A percentile compares a stretch with the other conserved stretches of the same genome.
These are phyloP conservation scores for Vigna hirtella DNA, from an alignment of 306 rosid genomes.

Conservation along the genomic window DNA sequence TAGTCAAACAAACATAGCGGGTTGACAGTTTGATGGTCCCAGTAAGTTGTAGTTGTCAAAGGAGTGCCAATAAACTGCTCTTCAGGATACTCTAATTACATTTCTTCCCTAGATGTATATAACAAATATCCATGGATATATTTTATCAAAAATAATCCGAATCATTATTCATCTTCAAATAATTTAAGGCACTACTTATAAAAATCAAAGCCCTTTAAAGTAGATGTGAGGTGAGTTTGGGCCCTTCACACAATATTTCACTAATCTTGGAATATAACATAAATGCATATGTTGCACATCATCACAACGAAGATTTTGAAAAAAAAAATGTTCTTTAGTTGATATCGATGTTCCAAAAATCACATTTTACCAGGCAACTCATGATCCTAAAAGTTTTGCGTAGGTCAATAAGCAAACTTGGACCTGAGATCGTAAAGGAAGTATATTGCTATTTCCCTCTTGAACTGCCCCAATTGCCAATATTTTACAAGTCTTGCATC, in stretches of 20 bases:
- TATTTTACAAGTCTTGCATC: neutral
- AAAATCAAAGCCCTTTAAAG: neutral
- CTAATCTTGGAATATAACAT: neutral
- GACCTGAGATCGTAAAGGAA: neutral
- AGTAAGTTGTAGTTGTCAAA: slow-evolving; percentile 10
- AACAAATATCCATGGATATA: neutral
- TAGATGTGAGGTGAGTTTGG: neutral
- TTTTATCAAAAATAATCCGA: neutral
- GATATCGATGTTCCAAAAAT: too few species aligned
- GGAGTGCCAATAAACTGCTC: neutral
- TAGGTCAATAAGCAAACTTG: neutral
- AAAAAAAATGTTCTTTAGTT: too few species aligned
- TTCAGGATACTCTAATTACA: neutral
- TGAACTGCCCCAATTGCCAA: neutral
- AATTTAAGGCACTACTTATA: neutral
- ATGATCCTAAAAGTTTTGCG: neutral
- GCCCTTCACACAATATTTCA: neutral
- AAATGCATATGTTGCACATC: neutral
- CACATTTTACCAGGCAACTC: too few species aligned
- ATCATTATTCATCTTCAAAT: neutral
- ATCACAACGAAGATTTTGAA: neutral
- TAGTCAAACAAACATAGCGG: neutral
- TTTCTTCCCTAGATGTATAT: neutral
- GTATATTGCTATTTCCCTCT: neutral
- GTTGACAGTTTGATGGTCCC: neutral